Evolutionary conservation across 169 alveolate species (phyloP), one percentile per base, ranked within the genome.

Genomic region (Toxoplasma gondii): DNA sequence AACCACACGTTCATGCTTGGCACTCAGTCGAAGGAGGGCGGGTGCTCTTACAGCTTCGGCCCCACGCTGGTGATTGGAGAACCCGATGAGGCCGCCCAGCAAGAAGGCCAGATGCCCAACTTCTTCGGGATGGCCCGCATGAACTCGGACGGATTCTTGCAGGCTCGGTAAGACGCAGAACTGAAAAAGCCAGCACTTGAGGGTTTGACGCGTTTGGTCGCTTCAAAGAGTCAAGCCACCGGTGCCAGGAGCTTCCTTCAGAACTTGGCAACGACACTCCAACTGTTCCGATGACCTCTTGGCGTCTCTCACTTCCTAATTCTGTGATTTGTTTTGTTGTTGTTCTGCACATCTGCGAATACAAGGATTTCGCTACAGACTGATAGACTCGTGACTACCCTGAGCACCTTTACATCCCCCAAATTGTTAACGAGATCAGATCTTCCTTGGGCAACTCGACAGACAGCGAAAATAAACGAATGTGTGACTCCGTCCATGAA

Each of bases 41-140:
- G 98, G 22, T 98, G 97, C 69, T 92, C 97, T 80, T 98, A 98
- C 92, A 98, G 97, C 90, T 97, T 98, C 81, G 99, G 99, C 39
- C 98, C 98, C 12, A 97, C 98, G 81, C 97, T 97, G 91, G 98
- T 98, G 19, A 97, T 97, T 64, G 90, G 93, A 38, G 98, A 97
- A 24, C 95, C 95, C 67, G 90, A 91, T 22, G 95, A 93, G 41
- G 92, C 95, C 16, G 90, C 67, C 36, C 93, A 64, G 90, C 90
- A 82, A 45, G 90, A 82, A 45, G 95, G 95, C 34, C 92, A 93
- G 53, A 93, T 88, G 92, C 95, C 95, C 69, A 84, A 45, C 64
- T 93, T 93, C 67, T 93, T 93, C 45, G 95, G 92, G 41, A 93
- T 93, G 95, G 95, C 95, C 17, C 69, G 90, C 41, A 84, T 92